A percentile compares a stretch with the other conserved stretches of the same genome.
Conservation (phyloP, 495 filamentous ascomycete species). For the Daldinia caldariorum region DNA sequence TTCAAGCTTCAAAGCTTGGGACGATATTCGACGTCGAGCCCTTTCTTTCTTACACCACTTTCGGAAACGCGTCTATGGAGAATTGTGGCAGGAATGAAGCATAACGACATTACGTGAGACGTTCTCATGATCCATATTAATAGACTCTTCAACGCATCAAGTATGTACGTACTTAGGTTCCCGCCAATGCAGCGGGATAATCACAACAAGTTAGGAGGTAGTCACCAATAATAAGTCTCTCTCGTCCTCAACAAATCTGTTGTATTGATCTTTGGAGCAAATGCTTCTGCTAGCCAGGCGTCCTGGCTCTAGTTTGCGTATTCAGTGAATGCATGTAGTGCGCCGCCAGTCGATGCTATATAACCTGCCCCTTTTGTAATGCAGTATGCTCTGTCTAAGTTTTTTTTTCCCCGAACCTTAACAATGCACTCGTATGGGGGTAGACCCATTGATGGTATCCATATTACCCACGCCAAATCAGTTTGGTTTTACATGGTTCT, state of each 20-base stretch:
- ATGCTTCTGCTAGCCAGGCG: background rate
- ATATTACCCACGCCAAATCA: conserved; percentile 23
- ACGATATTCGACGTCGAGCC: background rate
- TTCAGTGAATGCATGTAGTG: conserved; percentile 26
- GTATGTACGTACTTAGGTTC: background rate
- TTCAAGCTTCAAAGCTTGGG: background rate
- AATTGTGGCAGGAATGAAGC: background rate
- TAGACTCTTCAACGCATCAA: conserved; percentile 9
- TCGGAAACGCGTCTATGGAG: background rate
- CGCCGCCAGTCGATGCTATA: conserved; percentile 39
- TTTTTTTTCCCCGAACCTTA: conserved; percentile 25
- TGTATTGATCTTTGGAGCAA: conserved; percentile 8
- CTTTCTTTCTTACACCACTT: background rate
- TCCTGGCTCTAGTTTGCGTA: conserved; percentile 15
- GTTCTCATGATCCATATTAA: conserved; percentile 9
- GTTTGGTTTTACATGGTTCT: conserved; percentile 19
- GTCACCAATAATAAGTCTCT: background rate
- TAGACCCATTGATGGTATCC: conserved; percentile 26
- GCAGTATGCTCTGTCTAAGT: conserved; percentile 25
- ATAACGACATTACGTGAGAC: background rate
- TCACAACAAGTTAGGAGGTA: background rate
- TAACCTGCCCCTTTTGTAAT: conserved; percentile 24
- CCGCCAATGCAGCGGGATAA: background rate
- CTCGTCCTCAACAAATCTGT: background rate
- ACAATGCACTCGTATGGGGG: conserved; percentile 28